Percentiles rank a stretch among this genome's conserved stretches.
These are phyloP conservation scores for Santalum album DNA, from an alignment of 164 flowering plant species.

Conservation along the genomic window DNA sequence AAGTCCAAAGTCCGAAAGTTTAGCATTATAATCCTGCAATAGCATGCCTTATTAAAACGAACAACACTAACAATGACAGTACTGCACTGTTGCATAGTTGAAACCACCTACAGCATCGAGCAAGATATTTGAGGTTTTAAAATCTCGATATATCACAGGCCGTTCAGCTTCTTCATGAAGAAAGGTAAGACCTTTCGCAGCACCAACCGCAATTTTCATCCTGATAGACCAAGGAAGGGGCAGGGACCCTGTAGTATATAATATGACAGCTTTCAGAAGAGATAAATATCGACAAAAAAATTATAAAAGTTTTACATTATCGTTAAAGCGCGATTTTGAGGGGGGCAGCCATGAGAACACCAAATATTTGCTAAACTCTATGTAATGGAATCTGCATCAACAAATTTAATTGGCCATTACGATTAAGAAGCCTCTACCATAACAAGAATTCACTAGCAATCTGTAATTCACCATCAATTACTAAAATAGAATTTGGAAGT, in stretches of 20 bases:
- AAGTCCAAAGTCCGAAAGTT: slow-evolving; percentile 30
- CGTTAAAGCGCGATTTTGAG: not conserved
- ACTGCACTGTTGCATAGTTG: not conserved
- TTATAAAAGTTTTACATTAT: not conserved
- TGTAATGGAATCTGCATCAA: too few species aligned
- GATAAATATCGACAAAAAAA: not conserved
- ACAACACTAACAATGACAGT: not conserved
- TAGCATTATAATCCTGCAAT: slow-evolving; percentile 24
- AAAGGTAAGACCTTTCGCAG: slow-evolving; percentile 41
- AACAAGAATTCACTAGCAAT: too few species aligned
- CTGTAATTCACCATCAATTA: too few species aligned
- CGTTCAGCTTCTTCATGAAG: slow-evolving; percentile 41
- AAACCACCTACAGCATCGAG: slow-evolving; percentile 25
- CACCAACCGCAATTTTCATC: slow-evolving; percentile 33
- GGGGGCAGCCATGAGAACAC: too few species aligned
- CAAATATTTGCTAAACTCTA: too few species aligned
- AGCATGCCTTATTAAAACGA: not conserved
- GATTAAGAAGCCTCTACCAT: too few species aligned
- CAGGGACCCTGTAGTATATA: slow-evolving; percentile 21
- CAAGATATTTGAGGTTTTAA: slow-evolving; percentile 38
- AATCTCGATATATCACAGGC: slow-evolving; percentile 41
- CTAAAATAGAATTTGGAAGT: too few species aligned
- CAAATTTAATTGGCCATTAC: too few species aligned
- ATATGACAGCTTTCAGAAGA: not conserved
- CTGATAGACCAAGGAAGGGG: slow-evolving; percentile 43